These are phyloP conservation scores for Huiozyma naganishii DNA, from an alignment of 805 yeast species.

Conservation along the genomic window DNA sequence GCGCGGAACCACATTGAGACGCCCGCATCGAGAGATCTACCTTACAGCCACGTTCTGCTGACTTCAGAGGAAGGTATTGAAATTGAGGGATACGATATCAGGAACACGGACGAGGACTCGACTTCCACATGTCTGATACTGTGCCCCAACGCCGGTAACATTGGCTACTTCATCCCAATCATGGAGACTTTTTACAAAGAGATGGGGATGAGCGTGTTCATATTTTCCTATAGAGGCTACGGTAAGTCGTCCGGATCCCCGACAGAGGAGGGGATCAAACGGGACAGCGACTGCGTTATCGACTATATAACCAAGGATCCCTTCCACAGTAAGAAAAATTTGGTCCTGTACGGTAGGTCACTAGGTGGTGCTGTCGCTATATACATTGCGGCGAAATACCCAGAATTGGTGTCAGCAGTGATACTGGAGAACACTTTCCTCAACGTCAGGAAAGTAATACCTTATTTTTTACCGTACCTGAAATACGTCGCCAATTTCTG, in stretches of 20 bases:
- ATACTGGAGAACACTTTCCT: conserved; percentile 82
- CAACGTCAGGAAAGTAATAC: conserved; percentile 58
- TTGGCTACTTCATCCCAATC: conserved; percentile 79
- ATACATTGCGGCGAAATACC: conserved; percentile 56
- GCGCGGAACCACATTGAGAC: conserved; percentile 62
- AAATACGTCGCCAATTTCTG: conserved; percentile 47
- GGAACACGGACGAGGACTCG: conserved; percentile 25
- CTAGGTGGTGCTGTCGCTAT: conserved; percentile 93
- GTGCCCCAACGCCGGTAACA: conserved; percentile 93
- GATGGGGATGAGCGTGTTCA: conserved; percentile 64
- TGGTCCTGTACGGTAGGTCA: conserved; percentile 77
- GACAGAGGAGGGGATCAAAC: conserved; percentile 65
- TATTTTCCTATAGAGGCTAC: conserved; percentile 85
- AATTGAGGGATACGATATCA: conserved; percentile 48
- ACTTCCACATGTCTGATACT: conserved; percentile 61
- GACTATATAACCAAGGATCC: conserved; percentile 41
- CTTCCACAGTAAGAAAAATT: conserved; percentile 35
- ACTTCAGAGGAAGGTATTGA: conserved; percentile 59
- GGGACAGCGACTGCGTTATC: conserved; percentile 68
- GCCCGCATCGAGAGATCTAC: conserved; percentile 60
- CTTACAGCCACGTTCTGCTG: conserved; percentile 49
- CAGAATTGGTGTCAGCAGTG: conserved; percentile 44
- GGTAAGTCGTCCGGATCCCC: conserved; percentile 72
- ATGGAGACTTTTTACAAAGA: conserved; percentile 54
- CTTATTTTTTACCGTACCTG: conserved; percentile 64